These are phyloP conservation scores for Quercus robur DNA, from an alignment of 306 rosid genomes.

Conservation along the genomic window DNA sequence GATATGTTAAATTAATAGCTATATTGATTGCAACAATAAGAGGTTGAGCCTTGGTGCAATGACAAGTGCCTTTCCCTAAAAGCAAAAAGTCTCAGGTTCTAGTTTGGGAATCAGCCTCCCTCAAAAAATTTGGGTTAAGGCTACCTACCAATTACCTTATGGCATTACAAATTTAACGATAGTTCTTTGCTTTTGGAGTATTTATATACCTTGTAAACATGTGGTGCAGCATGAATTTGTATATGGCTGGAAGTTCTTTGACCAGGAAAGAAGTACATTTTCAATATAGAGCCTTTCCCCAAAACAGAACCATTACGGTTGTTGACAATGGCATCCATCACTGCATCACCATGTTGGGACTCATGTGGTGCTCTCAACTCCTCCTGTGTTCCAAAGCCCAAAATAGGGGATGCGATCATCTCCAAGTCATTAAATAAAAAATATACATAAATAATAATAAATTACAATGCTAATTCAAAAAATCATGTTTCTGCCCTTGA, in stretches of 20 bases:
- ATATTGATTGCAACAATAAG: no score
- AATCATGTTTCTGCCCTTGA: background rate
- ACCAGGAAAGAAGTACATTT: constrained; percentile 95
- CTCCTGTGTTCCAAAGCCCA: constrained; percentile 54
- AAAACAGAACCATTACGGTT: constrained; percentile 73
- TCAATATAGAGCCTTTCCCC: constrained; percentile 88
- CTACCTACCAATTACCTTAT: constrained; percentile 16
- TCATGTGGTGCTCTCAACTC: constrained; percentile 75
- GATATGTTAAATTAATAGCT: background rate
- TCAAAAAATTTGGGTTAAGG: no score
- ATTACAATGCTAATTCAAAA: background rate
- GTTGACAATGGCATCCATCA: constrained; percentile 82
- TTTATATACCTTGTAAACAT: constrained; percentile 66
- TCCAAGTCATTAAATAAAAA: background rate
- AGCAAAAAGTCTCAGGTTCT: no score
- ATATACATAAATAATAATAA: background rate
- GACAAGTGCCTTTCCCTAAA: no score
- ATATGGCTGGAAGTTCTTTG: constrained; percentile 80
- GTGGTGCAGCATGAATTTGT: constrained; percentile 78
- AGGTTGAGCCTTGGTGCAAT: no score
- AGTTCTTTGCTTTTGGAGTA: constrained; percentile 26
- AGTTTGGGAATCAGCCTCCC: no score
- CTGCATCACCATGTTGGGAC: constrained; percentile 90
- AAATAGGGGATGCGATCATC: constrained; percentile 22
- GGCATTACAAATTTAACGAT: constrained; percentile 38